A percentile compares a stretch with the other conserved stretches of the same genome.
These are phyloP conservation scores for Stagonosporopsis chrysanthemi DNA, from an alignment of 2,329 filamentous ascomycete species.

Conservation along the genomic window DNA sequence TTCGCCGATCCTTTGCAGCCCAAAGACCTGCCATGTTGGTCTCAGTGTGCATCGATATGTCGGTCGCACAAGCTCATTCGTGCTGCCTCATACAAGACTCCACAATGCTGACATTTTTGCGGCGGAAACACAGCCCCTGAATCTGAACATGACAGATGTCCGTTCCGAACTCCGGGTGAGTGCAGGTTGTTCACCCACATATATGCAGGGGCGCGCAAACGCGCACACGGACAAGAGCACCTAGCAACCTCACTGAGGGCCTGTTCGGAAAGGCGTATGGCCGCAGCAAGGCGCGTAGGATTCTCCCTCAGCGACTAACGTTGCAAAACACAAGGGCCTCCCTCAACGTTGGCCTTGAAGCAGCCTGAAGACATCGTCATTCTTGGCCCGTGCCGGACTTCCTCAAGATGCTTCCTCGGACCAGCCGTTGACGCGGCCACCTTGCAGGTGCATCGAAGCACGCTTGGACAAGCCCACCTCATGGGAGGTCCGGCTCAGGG, in stretches of 20 bases:
- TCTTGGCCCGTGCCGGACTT: conserved; percentile 19
- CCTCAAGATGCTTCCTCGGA: conserved; percentile 4
- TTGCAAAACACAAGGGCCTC: conserved; percentile 6
- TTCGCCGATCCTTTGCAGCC: conserved; percentile 8
- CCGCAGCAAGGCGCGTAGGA: conserved; percentile 17
- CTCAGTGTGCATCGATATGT: conserved; percentile 9
- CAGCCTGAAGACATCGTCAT: conserved; percentile 14
- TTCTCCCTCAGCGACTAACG: conserved; percentile 3
- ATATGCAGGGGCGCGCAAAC: conserved; percentile 14
- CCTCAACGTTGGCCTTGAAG: conserved; percentile 10
- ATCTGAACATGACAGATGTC: conserved; percentile 16
- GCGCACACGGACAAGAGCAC: not conserved
- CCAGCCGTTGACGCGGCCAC: not conserved
- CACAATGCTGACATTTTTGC: conserved; percentile 10
- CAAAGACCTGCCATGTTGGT: conserved; percentile 18
- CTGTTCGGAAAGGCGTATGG: conserved; percentile 13
- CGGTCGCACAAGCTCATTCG: conserved; percentile 3
- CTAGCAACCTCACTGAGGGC: not conserved
- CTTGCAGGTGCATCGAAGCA: conserved; percentile 5
- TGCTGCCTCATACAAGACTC: conserved; percentile 6
- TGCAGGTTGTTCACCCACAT: conserved; percentile 8
- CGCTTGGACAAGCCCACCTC: not conserved
- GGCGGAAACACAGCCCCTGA: conserved; percentile 3
- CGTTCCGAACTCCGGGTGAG: conserved; percentile 15
- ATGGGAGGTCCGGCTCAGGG: not conserved